Evolutionary conservation across 2,329 filamentous ascomycete species (phyloP), one percentile per base, ranked within the genome.

Genomic region (Aspergillus ustus): DNA sequence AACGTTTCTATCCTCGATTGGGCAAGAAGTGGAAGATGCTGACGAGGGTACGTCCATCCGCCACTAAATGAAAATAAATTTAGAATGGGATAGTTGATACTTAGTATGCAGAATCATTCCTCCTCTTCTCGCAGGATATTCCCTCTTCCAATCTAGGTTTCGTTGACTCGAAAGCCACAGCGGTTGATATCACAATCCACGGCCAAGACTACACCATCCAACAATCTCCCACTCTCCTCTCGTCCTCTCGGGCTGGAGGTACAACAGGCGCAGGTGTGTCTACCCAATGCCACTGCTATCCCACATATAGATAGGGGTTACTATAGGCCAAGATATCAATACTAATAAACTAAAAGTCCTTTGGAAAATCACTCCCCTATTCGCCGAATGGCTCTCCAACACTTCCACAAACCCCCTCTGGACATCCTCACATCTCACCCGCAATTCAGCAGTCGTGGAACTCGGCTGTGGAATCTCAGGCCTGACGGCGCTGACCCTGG

Each of bases 401-500:
- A 56, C 61, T 3, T 60, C 64, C 15, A 57, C 62, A 34, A 93
- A 92, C 73, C 75, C 87, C 0, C 82, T 97, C 52, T 87, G 89
- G 78, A 74, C 77, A 43, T 69, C 77, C 59, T 78, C 77, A 50
- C 70, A 89, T 54, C 81, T 94, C 7, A 76, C 80, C 25, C 62
- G 80, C 0, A 68, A 80, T 2, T 88, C 90, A 5, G 81, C 81
- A 6, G 81, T 93, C 20, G 81, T 97, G 59, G 95, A 98, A 73
- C 86, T 99, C 6, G 95, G 95, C 48, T 93, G 92, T 74, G 95
- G 95, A 57, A 90, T 96, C 59, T 91, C 93, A 0, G 92, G 90
- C 19, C 82, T 98, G 40, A 85, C 93, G 37, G 92, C 90, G 3
- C 81, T 95, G 43, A 81, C 87, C 7, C 77, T 97, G 13, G 84